Conservation (phyloP, 495 filamentous ascomycete species). For the Rhizodiscina lignyota region DNA sequence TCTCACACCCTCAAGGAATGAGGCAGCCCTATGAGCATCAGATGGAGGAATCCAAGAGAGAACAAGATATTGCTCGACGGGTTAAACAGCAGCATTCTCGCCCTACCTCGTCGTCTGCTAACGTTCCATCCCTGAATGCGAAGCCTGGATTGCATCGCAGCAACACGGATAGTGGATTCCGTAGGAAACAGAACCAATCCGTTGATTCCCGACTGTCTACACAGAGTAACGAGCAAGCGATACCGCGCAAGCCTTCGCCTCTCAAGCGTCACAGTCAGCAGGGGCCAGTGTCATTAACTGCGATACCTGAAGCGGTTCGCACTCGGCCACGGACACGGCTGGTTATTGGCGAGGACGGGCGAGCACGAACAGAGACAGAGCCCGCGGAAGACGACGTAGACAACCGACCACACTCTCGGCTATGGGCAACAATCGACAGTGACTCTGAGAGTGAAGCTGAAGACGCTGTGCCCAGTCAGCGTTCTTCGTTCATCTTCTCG, state of each 20-base stretch:
- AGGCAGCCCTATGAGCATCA: constrained; percentile 17
- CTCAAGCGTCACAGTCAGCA: constrained; percentile 9
- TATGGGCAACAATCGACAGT: not conserved
- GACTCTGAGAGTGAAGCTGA: not conserved
- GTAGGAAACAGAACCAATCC: constrained; percentile 8
- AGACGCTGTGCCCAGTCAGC: not conserved
- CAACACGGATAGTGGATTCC: constrained; percentile 18
- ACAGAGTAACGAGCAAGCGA: constrained; percentile 4
- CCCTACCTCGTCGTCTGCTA: constrained; percentile 12
- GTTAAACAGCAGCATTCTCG: constrained; percentile 15
- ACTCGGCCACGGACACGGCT: constrained; percentile 14
- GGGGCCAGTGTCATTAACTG: constrained; percentile 8
- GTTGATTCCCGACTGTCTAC: constrained; percentile 8
- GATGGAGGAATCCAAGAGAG: constrained; percentile 10
- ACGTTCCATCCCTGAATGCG: constrained; percentile 4
- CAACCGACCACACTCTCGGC: not conserved
- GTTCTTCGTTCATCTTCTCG: not conserved
- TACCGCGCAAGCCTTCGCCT: constrained; percentile 12
- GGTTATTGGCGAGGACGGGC: constrained; percentile 21
- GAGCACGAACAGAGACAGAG: constrained; percentile 21
- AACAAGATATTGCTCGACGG: constrained; percentile 9
- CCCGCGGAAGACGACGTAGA: constrained; percentile 2
- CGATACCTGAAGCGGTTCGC: constrained; percentile 11
- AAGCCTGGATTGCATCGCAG: constrained; percentile 16
- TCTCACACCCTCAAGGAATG: constrained; percentile 1